These are phyloP conservation scores for Aspergillus carlsbadensis DNA, from an alignment of 495 filamentous ascomycete species.

Conservation along the genomic window DNA sequence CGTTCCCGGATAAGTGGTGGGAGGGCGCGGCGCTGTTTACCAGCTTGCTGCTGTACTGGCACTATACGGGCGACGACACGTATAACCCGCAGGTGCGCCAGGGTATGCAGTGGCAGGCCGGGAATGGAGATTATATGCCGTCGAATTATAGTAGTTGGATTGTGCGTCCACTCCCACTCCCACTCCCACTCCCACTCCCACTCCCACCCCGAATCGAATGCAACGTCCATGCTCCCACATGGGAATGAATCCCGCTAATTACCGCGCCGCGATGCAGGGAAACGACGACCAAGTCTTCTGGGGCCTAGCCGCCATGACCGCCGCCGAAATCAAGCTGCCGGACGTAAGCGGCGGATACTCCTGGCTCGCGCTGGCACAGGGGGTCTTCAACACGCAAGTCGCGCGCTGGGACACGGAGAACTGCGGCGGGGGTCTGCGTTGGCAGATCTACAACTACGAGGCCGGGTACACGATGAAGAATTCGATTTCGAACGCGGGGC, in stretches of 20 bases:
- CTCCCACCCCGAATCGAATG: not conserved
- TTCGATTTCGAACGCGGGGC: constrained; percentile 64
- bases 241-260: too few species aligned
- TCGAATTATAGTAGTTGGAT: constrained; percentile 40
- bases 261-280: too few species aligned
- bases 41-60: constrained; percentile 52
- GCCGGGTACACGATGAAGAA: constrained; percentile 66
- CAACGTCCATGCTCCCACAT: too few species aligned
- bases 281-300: constrained; percentile 62
- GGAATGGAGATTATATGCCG: constrained; percentile 50
- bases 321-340: constrained; percentile 51
- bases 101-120: constrained; percentile 50
- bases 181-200: not conserved
- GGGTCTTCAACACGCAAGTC: constrained; percentile 73
- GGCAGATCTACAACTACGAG: constrained; percentile 56
- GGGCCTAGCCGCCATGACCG: constrained; percentile 55
- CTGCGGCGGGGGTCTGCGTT: constrained; percentile 54
- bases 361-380: constrained; percentile 75
- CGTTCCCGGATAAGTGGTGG: constrained; percentile 69
- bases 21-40: constrained; percentile 64
- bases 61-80: constrained; percentile 54
- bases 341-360: constrained; percentile 48
- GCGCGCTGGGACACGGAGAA: constrained; percentile 48
- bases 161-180: constrained; percentile 16
- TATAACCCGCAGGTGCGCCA: constrained; percentile 51